Evolutionary conservation across 441 rosid genomes (phyloP), one percentile per base, ranked within the genome.

Genomic region (Breynia disticha): DNA sequence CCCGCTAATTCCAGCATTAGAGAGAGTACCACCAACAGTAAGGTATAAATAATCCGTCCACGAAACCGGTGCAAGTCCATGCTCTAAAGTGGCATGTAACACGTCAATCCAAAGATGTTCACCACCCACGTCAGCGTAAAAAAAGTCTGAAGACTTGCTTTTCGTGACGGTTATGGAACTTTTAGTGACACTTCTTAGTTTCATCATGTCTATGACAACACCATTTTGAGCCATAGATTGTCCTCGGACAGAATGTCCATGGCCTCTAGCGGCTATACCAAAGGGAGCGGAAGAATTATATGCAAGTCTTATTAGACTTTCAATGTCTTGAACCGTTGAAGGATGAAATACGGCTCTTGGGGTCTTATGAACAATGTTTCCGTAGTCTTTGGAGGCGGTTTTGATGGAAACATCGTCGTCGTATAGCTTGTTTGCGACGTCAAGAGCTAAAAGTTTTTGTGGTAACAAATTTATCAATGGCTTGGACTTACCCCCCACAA

Each of bases 1-100:
- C n/a, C 98, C 98, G 19, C 98, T 74, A 18, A 93, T 93, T 64
- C 98, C 98, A 6, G 87, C 97, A 54, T 93, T 86, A 9, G 97
- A 86, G 46, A 93, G 93, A 4, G 98, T 93, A 37, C 98, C 98
- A 1, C 97, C 98, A 1, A 89, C 91, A 13, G 78, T 89, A 3
- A 93, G 77, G 68, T 86, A 73, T 78, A 93, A 61, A 50, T 86
- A 93, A 56, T 93, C 98, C 0, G 98, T 86, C 83, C 84, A 93
- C 14, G 96, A 76, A 41, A 72, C 73, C 37, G 98, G 95, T 39
- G 96, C 72, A 46, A 86, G 72, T 20, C 96, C 97, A 52, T 64
- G 69, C 52, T 63, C 49, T 52, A 71, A 17, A n/a, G 88, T 64
- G 44, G 63, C 76, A 46, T 70, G 57, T 41, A 93, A 20, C 66